Percentiles rank a stretch among this genome's conserved stretches.
Conservation (phyloP, 2,329 filamentous ascomycete genomes). For the Beauveria brongniartii region DNA sequence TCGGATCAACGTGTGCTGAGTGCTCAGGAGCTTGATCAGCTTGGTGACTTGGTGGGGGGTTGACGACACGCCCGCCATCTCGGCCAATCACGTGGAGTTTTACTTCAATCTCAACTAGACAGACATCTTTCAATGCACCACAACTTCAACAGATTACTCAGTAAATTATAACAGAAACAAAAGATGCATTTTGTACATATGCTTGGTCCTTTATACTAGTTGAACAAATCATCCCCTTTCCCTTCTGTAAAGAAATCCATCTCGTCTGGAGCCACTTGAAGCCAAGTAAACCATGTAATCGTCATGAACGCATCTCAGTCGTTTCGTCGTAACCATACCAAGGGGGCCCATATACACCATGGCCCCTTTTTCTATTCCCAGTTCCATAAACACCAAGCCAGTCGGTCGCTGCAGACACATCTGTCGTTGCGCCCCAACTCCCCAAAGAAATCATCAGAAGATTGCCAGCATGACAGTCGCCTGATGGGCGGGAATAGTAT, state of each 20-base stretch:
- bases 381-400: conserved; percentile 11
- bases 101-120: neutral
- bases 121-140: neutral
- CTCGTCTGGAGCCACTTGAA: conserved; percentile 8
- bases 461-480: neutral
- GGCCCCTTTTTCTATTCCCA: conserved; percentile 20
- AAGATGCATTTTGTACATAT: conserved; percentile 11
- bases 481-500: neutral
- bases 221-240: conserved; percentile 1
- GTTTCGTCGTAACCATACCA: conserved; percentile 20
- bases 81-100: conserved; percentile 5
- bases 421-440: conserved; percentile 1
- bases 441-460: conserved; percentile 2
- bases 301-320: conserved; percentile 21
- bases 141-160: no score
- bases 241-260: conserved; percentile 1
- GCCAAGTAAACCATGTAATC: conserved; percentile 8
- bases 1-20: neutral
- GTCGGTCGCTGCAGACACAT: conserved; percentile 12
- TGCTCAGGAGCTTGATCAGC: neutral
- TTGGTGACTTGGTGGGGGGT: neutral
- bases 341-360: conserved; percentile 14
- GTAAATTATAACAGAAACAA: neutral
- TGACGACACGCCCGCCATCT: neutral
- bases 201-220: conserved; percentile 5